Evolutionary conservation across 2,329 filamentous ascomycete genomes (phyloP), one percentile per base, ranked within the genome.

Genomic region (Aureobasidium sp.): DNA sequence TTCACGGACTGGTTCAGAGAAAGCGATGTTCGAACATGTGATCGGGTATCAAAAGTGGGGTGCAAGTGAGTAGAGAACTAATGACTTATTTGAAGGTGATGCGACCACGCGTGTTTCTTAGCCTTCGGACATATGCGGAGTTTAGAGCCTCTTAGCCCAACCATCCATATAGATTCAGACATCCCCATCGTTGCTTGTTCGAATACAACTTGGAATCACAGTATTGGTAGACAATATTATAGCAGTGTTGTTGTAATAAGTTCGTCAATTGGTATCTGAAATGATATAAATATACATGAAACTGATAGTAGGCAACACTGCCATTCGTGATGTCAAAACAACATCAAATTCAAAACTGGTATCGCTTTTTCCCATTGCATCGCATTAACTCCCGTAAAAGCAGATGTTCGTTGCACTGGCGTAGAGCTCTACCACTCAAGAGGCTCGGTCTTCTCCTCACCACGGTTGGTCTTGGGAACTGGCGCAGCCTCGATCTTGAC

Each of bases 391-490:
- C 44, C 56, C 34, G 36, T 44, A 4, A 42, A 61, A 61, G 22
- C 56, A 59, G 44, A 59, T 31, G 15, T 41, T 59, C 56, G 44
- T 59, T 59, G 31, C 34, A 31, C 14, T 45, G 15, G 20, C 56
- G 22, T 48, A 48, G 2, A 15, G 17, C 36, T 65, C 64, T 82
- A 96, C 91, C 92, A 97, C 72, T 96, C 91, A 67, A 96, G 79
- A 51, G 92, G 92, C 77, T 96, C 91, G 67, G 82, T 87, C 74
- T 91, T 86, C 70, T 87, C 85, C 75, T 95, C 88, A 0, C 92
- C 92, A 17, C 90, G 81, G 77, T 96, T 97, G 65, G 92, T 96
- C 79, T 87, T 93, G 42, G 92, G 90, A 44, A 96, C 87, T 5
- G 90, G 85, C 12, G 78, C 82, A 12, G 86, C 85, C 69, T 84